Evolutionary conservation across 1,284 basidiomycete genomes (phyloP).

Genomic region (Grifola frondosa): DNA sequence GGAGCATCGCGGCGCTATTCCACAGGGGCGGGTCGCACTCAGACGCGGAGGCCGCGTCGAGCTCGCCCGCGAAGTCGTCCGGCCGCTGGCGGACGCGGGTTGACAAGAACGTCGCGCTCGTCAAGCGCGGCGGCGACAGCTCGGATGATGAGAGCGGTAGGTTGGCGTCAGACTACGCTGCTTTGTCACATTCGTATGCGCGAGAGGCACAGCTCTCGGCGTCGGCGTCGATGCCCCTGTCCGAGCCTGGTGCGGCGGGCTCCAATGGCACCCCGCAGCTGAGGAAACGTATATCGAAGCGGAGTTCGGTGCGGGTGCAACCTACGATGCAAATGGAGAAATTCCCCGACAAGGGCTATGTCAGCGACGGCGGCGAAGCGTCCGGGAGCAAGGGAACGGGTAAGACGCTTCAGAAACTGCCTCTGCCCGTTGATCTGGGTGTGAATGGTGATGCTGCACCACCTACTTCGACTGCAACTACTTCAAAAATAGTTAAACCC

Average conservation of each 20-base stretch:
- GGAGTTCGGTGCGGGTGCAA: conserved; percentile 20
- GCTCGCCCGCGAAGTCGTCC: conserved; percentile 13
- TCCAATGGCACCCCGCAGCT: conserved; percentile 12
- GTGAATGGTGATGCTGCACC: conserved; percentile 6
- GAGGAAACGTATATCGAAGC: conserved; percentile 26
- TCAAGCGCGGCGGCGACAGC: conserved; percentile 31
- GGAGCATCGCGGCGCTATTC: conserved; percentile 30
- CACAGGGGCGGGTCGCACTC: conserved; percentile 17
- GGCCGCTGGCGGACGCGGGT: conserved; percentile 47
- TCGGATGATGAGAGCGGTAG: no score
- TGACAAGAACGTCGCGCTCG: conserved; percentile 43
- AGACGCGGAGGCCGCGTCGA: conserved; percentile 12
- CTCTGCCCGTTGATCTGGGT: conserved; percentile 7
- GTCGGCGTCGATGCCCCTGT: not conserved
- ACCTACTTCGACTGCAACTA: conserved; percentile 2
- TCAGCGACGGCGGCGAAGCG: conserved; percentile 30
- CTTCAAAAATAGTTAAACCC: no score
- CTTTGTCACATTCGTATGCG: conserved; percentile 9
- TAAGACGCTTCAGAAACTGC: conserved; percentile 12
- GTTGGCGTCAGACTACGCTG: conserved; percentile 26
- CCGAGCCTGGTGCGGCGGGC: not conserved
- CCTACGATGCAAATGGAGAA: conserved; percentile 12
- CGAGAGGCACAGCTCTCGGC: conserved; percentile 1
- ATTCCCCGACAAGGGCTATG: conserved; percentile 25
- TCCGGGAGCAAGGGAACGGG: conserved; percentile 18